Evolutionary conservation across 345 rosid species (phyloP).

Genomic region (Garcia nutans): DNA sequence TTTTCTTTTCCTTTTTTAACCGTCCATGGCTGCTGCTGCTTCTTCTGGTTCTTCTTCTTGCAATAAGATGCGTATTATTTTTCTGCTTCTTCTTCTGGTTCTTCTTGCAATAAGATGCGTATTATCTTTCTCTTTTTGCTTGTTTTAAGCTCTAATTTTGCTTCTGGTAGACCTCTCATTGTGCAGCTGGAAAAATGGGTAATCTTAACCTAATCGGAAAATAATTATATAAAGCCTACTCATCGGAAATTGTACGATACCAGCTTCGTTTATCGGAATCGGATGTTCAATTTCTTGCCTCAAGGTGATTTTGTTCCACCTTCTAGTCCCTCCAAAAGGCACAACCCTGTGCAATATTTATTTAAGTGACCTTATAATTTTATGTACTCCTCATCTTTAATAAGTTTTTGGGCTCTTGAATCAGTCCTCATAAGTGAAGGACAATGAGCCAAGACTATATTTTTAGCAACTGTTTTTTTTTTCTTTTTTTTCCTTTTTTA

Average conservation of each 20-base stretch:
- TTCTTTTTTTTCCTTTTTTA: background rate
- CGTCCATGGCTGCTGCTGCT: conserved; percentile 22
- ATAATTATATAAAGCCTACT: background rate
- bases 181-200: conserved; percentile 11
- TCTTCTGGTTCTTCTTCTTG: conserved; percentile 15
- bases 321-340: conserved; percentile 80
- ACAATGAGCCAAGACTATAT: background rate
- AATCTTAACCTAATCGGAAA: conserved; percentile 10
- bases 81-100: conserved; percentile 10
- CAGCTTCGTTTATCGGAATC: conserved; percentile 39
- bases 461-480: background rate
- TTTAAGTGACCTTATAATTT: background rate
- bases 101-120: conserved; percentile 4
- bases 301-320: conserved; percentile 71
- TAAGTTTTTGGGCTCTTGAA: background rate
- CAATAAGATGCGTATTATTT: conserved; percentile 17
- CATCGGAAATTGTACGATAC: conserved; percentile 33
- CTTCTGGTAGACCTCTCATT: conserved; percentile 32
- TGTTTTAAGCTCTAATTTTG: conserved; percentile 29
- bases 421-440: background rate
- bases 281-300: conserved; percentile 68
- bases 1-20: conserved; percentile 14
- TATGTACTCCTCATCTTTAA: background rate
- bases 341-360: conserved; percentile 50
- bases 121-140: conserved; percentile 33